Conservation (phyloP, 1,284 basidiomycete genomes). For the Phlebopus sp. region DNA sequence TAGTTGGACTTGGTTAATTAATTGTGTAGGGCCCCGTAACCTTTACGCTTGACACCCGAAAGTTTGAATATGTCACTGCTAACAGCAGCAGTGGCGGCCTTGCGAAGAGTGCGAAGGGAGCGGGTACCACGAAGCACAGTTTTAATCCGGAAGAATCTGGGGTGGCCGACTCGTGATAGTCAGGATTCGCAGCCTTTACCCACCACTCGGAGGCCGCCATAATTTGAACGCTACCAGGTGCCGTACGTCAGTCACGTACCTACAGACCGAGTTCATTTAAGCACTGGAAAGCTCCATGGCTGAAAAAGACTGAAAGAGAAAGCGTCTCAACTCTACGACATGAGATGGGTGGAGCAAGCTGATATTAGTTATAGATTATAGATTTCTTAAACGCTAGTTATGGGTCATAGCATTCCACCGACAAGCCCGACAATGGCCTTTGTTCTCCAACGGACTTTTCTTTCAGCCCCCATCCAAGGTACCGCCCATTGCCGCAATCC, state of each 20-base stretch:
- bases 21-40: conserved; percentile 74
- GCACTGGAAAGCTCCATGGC: too few relatives aligned
- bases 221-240: neutral
- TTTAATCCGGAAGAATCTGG: conserved; percentile 6
- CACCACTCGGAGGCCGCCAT: neutral
- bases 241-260: neutral
- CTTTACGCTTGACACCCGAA: conserved; percentile 76
- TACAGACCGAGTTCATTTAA: too few relatives aligned
- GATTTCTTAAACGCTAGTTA: neutral
- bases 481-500: conserved; percentile 45
- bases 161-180: neutral
- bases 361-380: too few relatives aligned
- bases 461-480: conserved; percentile 59
- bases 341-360: too few relatives aligned
- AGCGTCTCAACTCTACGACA: too few relatives aligned
- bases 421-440: conserved; percentile 64
- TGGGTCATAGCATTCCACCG: conserved; percentile 55
- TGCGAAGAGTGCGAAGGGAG: conserved; percentile 11
- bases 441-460: conserved; percentile 71
- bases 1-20: conserved; percentile 3
- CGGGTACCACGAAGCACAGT: conserved; percentile 2
- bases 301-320: too few relatives aligned
- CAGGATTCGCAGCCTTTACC: neutral
- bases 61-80: conserved; percentile 50
- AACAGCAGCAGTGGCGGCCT: conserved; percentile 3